These are phyloP conservation scores for Puccinia horiana DNA, from an alignment of 1,284 basidiomycete species.

Conservation along the genomic window DNA sequence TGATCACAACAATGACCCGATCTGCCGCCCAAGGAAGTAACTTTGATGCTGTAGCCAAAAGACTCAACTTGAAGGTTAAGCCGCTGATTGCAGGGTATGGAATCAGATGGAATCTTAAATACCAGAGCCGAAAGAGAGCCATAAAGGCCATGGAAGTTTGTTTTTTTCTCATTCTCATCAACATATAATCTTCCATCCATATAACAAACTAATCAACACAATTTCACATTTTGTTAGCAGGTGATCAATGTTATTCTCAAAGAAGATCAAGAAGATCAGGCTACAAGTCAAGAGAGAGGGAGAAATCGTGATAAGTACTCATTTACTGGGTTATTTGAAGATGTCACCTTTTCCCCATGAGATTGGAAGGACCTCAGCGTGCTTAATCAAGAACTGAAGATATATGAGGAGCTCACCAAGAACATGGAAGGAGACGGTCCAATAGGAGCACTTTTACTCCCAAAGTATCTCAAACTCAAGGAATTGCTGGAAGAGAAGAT, in stretches of 20 bases:
- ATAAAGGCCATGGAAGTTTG: slow-evolving; percentile 8
- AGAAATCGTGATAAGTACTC: neutral
- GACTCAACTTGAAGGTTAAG: neutral
- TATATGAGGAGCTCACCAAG: neutral
- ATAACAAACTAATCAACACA: neutral
- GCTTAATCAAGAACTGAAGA: neutral
- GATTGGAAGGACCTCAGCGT: slow-evolving; percentile 1
- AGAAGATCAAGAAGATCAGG: neutral
- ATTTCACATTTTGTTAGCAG: neutral
- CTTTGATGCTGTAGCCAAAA: neutral
- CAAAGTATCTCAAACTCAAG: neutral
- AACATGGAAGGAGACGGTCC: neutral
- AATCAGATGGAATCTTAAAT: slow-evolving; percentile 7
- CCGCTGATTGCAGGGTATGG: neutral
- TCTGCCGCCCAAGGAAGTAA: neutral
- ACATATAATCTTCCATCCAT: neutral
- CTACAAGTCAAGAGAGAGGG: neutral
- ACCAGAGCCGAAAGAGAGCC: neutral
- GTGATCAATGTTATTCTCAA: slow-evolving; percentile 4
- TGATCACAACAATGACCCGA: neutral
- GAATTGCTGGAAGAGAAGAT: neutral
- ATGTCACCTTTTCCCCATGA: neutral
- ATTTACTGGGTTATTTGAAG: neutral
- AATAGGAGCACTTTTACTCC: neutral
- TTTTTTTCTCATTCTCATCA: neutral